Base-by-base conservation (phyloP, 352 stramenopile genomes). In the Blastocystis sp. region DNA sequence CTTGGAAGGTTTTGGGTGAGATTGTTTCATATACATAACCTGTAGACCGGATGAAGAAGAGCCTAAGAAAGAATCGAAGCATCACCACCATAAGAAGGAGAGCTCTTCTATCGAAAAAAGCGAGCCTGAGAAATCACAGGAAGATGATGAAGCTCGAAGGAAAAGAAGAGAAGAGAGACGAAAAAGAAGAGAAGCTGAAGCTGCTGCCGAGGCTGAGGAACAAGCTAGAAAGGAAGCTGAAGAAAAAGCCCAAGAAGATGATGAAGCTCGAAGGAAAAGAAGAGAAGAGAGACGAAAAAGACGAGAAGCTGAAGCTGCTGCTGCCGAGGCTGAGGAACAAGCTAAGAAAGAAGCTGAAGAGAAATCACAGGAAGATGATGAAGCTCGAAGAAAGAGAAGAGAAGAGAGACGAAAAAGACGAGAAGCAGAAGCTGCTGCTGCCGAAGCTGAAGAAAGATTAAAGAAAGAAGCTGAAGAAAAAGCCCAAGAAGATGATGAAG, bases 181-280 rank as follows among this genome's bases (percentile, higher is more conserved):
- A n/a, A 81, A 81, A 53, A n/a, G 37, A 64, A 79, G 59, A 45
- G 68, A 79, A 56, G 68, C 68, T 0, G 68, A 79, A 24, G 68
- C 5, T 37, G 68, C 34, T 54, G 68, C 34, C 11, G 20, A 56
- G 2, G 24, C 24, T 55, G 68, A 79, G n/a, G 24, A 73, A 4
- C 1, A 16, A 2, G 24, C 30, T 1, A 18, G 2, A 0, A 62
- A 62, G 6, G 39, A 30, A 30, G 30, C 30, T 24, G 8, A 11
- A 66, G 39, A 30, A 66, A 24, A 30, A 66, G 30, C n/a, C 3
- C 56, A 3, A 7, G 39, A 34, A 20, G 41, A 34, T 20, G 41
- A 16, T 26, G 39, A 39, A 59, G 63, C 63, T 5, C 30, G 63
- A 34, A 30, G 65, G 56, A 55, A 55, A 50, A 50, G 65, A 54